Percentiles rank a stretch among this genome's conserved stretches.
phyloP scores from a whole-genome alignment of 208 protist genomes.

The Jaenimonas drosophilae region DNA sequence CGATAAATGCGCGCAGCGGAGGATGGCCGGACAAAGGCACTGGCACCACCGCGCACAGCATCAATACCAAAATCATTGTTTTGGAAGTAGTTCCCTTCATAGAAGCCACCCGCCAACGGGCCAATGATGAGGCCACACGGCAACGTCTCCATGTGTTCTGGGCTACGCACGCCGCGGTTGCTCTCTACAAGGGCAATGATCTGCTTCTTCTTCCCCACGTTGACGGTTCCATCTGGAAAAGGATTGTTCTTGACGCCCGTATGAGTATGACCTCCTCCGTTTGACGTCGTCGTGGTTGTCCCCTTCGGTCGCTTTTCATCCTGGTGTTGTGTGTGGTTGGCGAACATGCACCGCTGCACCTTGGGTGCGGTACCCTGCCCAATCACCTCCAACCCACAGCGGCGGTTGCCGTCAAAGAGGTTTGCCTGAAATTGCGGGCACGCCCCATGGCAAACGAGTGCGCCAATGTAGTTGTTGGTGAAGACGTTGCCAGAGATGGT shows the following conservation, averaged over 20 bases:
- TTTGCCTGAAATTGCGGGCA: slow-evolving; percentile 42
- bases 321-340: slow-evolving; percentile 19
- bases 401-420: slow-evolving; percentile 60
- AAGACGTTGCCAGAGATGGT: slow-evolving; percentile 49
- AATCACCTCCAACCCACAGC: slow-evolving; percentile 56
- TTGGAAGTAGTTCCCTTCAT: slow-evolving; percentile 44
- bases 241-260: slow-evolving; percentile 1
- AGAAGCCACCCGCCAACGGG: slow-evolving; percentile 17
- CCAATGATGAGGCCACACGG: slow-evolving; percentile 41
- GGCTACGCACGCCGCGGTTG: too few species aligned
- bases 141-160: slow-evolving; percentile 7
- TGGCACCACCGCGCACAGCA: slow-evolving; percentile 29
- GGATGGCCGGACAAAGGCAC: slow-evolving; percentile 6
- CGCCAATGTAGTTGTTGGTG: slow-evolving; percentile 61
- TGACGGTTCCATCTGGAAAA: not conserved
- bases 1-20: not conserved
- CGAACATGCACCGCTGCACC: slow-evolving; percentile 56
- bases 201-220: too few species aligned
- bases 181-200: too few species aligned
- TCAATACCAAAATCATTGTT: slow-evolving; percentile 74
- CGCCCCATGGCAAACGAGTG: slow-evolving; percentile 49
- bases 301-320: not conserved
- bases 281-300: not conserved
- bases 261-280: slow-evolving; percentile 18
- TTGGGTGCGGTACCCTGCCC: slow-evolving; percentile 31